These are phyloP conservation scores for Diaporthe longicolla DNA, from an alignment of 2,329 filamentous ascomycete genomes.

Conservation along the genomic window DNA sequence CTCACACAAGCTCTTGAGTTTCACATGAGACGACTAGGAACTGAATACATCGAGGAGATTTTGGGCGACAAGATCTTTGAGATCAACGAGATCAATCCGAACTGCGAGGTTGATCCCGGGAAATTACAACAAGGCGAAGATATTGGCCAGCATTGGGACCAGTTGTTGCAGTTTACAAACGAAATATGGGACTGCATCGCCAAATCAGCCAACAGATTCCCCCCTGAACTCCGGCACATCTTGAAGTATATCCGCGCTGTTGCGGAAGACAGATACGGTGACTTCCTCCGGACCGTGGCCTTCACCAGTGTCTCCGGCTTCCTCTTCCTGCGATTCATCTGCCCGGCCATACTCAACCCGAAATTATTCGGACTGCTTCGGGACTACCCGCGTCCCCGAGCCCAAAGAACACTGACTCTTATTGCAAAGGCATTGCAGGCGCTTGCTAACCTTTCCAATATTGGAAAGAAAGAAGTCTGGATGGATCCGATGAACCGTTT, in stretches of 20 bases:
- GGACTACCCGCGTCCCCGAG: conserved; percentile 86
- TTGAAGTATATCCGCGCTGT: conserved; percentile 93
- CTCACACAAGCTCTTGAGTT: conserved; percentile 94
- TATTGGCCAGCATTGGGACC: conserved; percentile 85
- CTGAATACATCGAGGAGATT: conserved; percentile 91
- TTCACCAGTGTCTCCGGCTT: conserved; percentile 98
- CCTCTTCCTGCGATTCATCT: conserved; percentile 94
- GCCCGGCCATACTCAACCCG: conserved; percentile 94
- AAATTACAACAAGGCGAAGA: conserved; percentile 77
- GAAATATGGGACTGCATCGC: conserved; percentile 89
- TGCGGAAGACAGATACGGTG: conserved; percentile 93
- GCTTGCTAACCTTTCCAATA: conserved; percentile 89
- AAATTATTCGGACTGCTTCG: conserved; percentile 89
- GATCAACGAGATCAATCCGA: conserved; percentile 90
- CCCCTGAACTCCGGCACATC: conserved; percentile 85
- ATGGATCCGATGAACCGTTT: conserved; percentile 99
- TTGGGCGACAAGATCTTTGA: conserved; percentile 88
- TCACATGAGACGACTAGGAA: conserved; percentile 94
- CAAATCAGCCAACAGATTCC: conserved; percentile 80
- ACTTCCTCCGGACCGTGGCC: conserved; percentile 88
- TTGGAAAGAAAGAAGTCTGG: conserved; percentile 96
- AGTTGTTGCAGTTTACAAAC: conserved; percentile 81
- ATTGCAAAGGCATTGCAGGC: conserved; percentile 95
- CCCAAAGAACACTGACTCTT: conserved; percentile 89
- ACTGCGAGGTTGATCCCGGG: conserved; percentile 96